Base-by-base conservation (phyloP, 73 alveolate species). In the Effrenium voratum region DNA sequence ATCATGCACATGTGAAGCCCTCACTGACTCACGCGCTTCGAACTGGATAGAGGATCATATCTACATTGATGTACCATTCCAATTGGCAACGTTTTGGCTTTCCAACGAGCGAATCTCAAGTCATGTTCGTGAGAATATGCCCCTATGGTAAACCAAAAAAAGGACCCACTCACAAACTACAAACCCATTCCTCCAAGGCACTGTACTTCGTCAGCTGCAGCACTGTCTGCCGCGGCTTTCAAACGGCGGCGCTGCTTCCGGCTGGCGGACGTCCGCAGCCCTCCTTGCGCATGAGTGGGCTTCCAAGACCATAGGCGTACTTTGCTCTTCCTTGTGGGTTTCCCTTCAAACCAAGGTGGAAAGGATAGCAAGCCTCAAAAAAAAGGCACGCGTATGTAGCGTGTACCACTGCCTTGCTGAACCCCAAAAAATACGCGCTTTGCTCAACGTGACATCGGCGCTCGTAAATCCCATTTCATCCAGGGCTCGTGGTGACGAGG, bases 201-300 rank as follows among this genome's bases (percentile, higher is more conserved):
- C 82, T 72, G 82, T 59, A 19, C 90, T 87, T 87, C 95, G 68
- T 87, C 95, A 28, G 84, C 95, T 28, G 79, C 50, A 50, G 32
- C 10, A n/a, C 52, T 63, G 34, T 87, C 50, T 36, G 83, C 63
- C 94, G 95, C 95, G 43, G 95, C 95, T 87, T 87, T 87, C 95
- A 87, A 87, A 87, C 95, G 95, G 95, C 95, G 95, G n/a, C 95
- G 95, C 55, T 87, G 95, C 95, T 87, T 87, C 50, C 95, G 95
- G 95, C 95, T 87, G 84, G 95, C 84, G 68, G 95, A 87, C 70
- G 95, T 87, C 38, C 95, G 63, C 30, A 79, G 90, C 68, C 68
- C 44, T 79, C 90, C 90, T 57, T 30, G n/a, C n/a, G n/a, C n/a
- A n/a, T n/a, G n/a, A n/a, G n/a, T n/a, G n/a, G n/a, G n/a, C n/a